Base-by-base conservation (phyloP, 2,329 filamentous ascomycete species). In the Penicillium sp. region DNA sequence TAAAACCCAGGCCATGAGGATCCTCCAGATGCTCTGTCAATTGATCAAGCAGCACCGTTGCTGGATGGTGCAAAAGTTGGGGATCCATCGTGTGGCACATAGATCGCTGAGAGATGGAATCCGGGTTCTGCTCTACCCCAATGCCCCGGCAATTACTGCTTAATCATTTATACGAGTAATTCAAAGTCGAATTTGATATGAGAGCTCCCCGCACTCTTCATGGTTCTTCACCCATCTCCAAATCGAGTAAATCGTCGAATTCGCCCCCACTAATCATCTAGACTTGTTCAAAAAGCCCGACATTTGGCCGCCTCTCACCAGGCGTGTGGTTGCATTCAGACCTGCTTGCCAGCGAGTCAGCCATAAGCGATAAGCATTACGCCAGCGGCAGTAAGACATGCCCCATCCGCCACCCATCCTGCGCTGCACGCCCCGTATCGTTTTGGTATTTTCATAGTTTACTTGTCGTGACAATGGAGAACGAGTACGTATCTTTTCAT, bases 11-110 rank as follows among this genome's bases (percentile, higher is more conserved):
- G 11, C 55, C 49, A n/a, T 51, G 46, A 10, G 44, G 39, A 16
- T 41, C 54, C 14, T 56, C 46, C 14, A 56, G 47, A 5, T 35
- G 54, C 18, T 56, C 54, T 10, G 54, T 56, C 24, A 56, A 27
- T 36, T 33, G 36, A 22, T 50, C 39, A 41, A 56, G 44, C 18
- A 56, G 27, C 27, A 13, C 22, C 16, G 22, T 27, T 9, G 54
- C 54, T 11, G 46, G 44, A 19, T 31, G 16, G 13, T 37, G 47
- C 18, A 50, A 11, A 37, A 19, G 10, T 33, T 11, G 7, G 22
- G 47, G 13, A n/a, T 50, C 47, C 47, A 50, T 50, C 4, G 47
- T 50, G 16, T 22, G 35, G n/a, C 16, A 31, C n/a, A 16, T 10
- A 13, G n/a, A 24, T 50, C 33, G 11, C n/a, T 13, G 13, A 35